Evolutionary conservation across 1,139 yeast species (phyloP).

Genomic region (Saccharomycopsis crataegensis): DNA sequence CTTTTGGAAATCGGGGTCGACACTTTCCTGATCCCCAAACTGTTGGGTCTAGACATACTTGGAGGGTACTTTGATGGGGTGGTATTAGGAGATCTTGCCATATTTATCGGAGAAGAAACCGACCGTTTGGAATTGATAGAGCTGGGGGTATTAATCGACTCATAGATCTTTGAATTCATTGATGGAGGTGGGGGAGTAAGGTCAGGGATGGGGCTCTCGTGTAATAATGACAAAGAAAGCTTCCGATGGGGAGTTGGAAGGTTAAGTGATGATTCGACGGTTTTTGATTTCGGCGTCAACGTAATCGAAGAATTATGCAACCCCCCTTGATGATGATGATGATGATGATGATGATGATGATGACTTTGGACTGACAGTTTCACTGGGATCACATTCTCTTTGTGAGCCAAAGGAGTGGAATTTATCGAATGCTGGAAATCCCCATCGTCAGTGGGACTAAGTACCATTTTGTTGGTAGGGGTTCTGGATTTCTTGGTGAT

Average conservation of each 20-base stretch:
- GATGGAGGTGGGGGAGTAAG: conserved; percentile 12
- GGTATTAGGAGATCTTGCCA: not conserved
- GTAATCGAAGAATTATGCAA: not conserved
- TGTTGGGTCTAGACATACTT: not conserved
- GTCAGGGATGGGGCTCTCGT: conserved; percentile 12
- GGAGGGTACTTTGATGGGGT: not conserved
- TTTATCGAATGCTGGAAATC: conserved; percentile 16
- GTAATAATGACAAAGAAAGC: not conserved
- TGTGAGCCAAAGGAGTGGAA: conserved; percentile 14
- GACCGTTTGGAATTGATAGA: not conserved
- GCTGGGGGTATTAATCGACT: not conserved
- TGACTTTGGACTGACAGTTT: not conserved
- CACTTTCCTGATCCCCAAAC: not conserved
- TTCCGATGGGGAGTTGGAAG: not conserved
- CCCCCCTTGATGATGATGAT: not conserved
- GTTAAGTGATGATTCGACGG: too few relatives aligned
- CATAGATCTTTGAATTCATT: conserved; percentile 6
- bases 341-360: not conserved
- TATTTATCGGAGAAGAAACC: not conserved
- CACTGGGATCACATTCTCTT: conserved; percentile 15
- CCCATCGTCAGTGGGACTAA: conserved; percentile 4
- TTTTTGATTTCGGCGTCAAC: not conserved
- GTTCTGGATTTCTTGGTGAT: not conserved
- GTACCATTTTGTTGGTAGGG: not conserved
- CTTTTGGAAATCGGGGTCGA: not conserved